These are phyloP conservation scores for Gaeumannomyces tritici DNA, from an alignment of 2,329 filamentous ascomycete species.

Conservation along the genomic window DNA sequence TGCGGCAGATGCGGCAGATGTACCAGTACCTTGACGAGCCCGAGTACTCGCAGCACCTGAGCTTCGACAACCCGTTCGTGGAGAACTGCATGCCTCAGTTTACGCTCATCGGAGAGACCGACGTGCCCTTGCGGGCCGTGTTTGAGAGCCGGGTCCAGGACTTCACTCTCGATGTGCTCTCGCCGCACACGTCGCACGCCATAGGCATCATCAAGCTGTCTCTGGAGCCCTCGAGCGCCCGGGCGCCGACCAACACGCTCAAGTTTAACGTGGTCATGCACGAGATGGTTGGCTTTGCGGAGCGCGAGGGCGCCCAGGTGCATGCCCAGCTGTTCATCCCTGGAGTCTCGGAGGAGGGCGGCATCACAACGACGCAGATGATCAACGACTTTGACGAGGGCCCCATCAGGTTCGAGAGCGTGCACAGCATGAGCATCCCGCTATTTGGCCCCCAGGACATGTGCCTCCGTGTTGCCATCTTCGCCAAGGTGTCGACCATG, in stretches of 20 bases:
- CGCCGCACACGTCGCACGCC: slow-evolving; percentile 83
- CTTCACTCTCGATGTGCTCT: slow-evolving; percentile 82
- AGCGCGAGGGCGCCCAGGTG: slow-evolving; percentile 89
- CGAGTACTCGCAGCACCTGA: slow-evolving; percentile 88
- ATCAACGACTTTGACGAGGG: slow-evolving; percentile 90
- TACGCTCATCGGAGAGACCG: slow-evolving; percentile 83
- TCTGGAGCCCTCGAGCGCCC: slow-evolving; percentile 84
- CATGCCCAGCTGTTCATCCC: slow-evolving; percentile 96
- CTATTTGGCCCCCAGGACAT: slow-evolving; percentile 66
- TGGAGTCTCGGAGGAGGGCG: slow-evolving; percentile 78
- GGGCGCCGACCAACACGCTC: slow-evolving; percentile 81
- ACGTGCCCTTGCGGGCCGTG: slow-evolving; percentile 84
- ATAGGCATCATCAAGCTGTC: slow-evolving; percentile 87
- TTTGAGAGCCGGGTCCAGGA: slow-evolving; percentile 94
- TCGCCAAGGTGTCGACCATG: slow-evolving; percentile 83
- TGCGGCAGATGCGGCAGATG: slow-evolving; percentile 91
- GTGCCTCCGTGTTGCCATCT: slow-evolving; percentile 77
- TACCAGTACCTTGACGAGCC: slow-evolving; percentile 94
- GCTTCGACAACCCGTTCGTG: slow-evolving; percentile 84
- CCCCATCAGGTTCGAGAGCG: slow-evolving; percentile 87
- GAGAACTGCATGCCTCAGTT: slow-evolving; percentile 88
- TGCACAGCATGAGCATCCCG: slow-evolving; percentile 94
- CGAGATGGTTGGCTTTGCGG: slow-evolving; percentile 86
- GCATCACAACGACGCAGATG: slow-evolving; percentile 91
- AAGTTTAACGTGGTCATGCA: slow-evolving; percentile 99